Evolutionary conservation across 2,329 filamentous ascomycete species (phyloP), one percentile per base, ranked within the genome.

Genomic region (Botryotinia calthae): DNA sequence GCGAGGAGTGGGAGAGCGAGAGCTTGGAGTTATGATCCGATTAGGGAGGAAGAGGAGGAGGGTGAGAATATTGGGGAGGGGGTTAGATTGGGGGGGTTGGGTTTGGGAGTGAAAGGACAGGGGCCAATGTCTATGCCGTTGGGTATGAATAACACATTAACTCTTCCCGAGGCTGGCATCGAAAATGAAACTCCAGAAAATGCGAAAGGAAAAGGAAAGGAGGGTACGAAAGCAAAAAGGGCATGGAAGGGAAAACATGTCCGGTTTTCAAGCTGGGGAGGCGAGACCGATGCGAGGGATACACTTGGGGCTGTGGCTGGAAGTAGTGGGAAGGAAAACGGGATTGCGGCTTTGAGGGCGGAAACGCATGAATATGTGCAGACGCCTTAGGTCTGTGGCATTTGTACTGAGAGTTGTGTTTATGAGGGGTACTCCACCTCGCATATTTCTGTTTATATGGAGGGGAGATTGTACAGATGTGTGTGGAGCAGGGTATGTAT

Each of bases 21-120:
- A 31, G 44, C 64, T 3, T 72, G 71, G 71, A 72, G 71, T 20
- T 72, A 72, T 31, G 58, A 72, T 70, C 71, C 65, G 20, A 68
- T 70, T 40, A 31, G 71, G 6, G 63, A 69, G 37, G 64, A 68
- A 20, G 71, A 72, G 56, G 71, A 69, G 6, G 71, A 67, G 10
- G 56, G 59, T 1, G 59, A 65, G 37, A 62, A n/a, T 8, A 8
- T 63, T 7, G 42, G 54, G 9, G 61, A 62, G 70, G 70, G n/a
- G 4, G 58, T 71, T 20, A 44, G 59, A 16, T 37, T 67, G 14
- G 61, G 70, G 46, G 48, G 63, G 0, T 44, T 51, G 25, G 58
- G 9, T 25, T 37, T 44, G 22, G 70, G 40, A 2, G 10, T 59
- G 20, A 20, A 42, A 3, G 61, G 31, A 16, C 48, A 51, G 37